Evolutionary conservation across 106 monocot genomes (phyloP).

Genomic region (Dendrobium catenatum): DNA sequence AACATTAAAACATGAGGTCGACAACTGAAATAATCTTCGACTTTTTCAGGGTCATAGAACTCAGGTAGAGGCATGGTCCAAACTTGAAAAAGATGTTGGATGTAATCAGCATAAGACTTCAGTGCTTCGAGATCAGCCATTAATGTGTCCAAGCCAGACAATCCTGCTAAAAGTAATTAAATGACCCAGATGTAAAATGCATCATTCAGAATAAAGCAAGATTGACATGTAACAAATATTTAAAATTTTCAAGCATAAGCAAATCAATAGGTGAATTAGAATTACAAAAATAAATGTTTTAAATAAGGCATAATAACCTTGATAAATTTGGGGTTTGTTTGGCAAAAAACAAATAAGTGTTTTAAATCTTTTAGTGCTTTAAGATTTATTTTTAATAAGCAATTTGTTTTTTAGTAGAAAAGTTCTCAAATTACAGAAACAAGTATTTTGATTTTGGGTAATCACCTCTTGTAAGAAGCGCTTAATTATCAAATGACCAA

Average conservation of each 20-base stretch:
- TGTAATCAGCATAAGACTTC: constrained; percentile 49
- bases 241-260: not conserved
- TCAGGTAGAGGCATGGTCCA: constrained; percentile 69
- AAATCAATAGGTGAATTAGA: not conserved
- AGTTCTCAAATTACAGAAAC: not conserved
- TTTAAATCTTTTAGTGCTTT: not conserved
- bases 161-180: constrained; percentile 27
- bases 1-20: constrained; percentile 67
- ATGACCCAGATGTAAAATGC: not conserved
- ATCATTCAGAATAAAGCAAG: not conserved
- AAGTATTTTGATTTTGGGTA: not conserved
- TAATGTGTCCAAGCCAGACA: constrained; percentile 58
- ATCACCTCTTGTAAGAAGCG: not conserved
- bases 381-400: not conserved
- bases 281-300: not conserved
- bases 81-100: constrained; percentile 21
- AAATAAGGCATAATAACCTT: not conserved
- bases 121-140: constrained; percentile 80
- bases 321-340: not conserved
- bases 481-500: not conserved
- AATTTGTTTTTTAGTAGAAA: not conserved
- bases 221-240: not conserved
- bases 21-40: constrained; percentile 58
- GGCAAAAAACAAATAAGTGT: not conserved
- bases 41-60: constrained; percentile 52